These are phyloP conservation scores for Metschnikowia henanensis DNA, from an alignment of 805 yeast genomes.

Conservation along the genomic window DNA sequence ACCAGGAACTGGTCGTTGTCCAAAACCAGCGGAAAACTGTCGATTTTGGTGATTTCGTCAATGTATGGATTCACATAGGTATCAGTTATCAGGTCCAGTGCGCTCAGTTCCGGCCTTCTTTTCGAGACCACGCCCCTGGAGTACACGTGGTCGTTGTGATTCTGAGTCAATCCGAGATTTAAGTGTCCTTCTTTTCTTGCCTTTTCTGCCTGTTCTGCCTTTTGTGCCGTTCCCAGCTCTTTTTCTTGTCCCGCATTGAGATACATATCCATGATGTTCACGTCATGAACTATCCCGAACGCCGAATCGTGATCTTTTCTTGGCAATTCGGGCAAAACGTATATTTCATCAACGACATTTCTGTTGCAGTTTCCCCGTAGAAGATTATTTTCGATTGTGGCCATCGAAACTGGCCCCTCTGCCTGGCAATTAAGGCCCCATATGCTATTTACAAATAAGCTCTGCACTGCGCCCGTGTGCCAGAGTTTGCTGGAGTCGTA, in stretches of 20 bases:
- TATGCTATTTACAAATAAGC: constrained; percentile 37
- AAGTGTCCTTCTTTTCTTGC: background rate
- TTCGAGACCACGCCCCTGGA: background rate
- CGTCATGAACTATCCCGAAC: constrained; percentile 15
- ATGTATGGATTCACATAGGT: constrained; percentile 16
- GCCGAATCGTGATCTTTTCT: background rate
- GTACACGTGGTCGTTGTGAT: background rate
- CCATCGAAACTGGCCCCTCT: constrained; percentile 36
- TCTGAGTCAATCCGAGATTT: background rate
- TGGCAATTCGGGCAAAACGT: constrained; percentile 10
- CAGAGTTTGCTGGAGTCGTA: constrained; percentile 34
- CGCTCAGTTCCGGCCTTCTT: constrained; percentile 1
- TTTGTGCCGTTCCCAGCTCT: constrained; percentile 1
- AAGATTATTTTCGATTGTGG: constrained; percentile 41
- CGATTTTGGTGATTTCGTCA: constrained; percentile 23
- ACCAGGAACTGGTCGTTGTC: constrained; percentile 10
- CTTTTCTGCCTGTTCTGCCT: background rate
- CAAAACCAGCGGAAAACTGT: constrained; percentile 31
- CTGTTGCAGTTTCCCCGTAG: constrained; percentile 44
- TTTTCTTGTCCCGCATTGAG: constrained; percentile 7
- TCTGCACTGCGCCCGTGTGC: constrained; percentile 35
- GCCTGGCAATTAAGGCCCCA: constrained; percentile 48
- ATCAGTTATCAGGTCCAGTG: constrained; percentile 3
- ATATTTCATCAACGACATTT: constrained; percentile 46
- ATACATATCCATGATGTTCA: constrained; percentile 19